Conservation (phyloP, 1,284 basidiomycete genomes). For the Puccinia hordei region DNA sequence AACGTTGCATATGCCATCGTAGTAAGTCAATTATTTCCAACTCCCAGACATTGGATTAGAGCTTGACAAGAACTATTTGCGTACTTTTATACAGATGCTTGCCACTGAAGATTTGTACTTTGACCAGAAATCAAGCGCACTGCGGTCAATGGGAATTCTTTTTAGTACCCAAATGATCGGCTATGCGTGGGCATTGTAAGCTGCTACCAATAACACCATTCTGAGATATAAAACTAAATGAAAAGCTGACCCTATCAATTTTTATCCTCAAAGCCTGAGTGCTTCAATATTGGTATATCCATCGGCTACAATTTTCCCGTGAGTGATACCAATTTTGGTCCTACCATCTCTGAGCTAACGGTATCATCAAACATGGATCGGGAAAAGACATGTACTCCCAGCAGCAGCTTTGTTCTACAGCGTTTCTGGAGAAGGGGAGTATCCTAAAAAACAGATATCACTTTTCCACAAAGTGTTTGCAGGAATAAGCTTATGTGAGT, state of each 20-base stretch:
- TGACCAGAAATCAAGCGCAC: constrained; percentile 7
- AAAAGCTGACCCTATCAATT: background rate
- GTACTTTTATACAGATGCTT: constrained; percentile 1
- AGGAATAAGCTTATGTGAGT: constrained; percentile 38
- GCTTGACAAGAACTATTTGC: background rate
- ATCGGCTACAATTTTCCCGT: constrained; percentile 18
- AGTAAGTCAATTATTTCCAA: background rate
- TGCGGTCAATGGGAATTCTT: constrained; percentile 29
- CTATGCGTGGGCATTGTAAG: constrained; percentile 41
- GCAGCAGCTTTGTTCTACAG: constrained; percentile 27
- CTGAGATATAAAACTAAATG: background rate
- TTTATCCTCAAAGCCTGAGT: background rate
- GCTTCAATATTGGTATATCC: constrained; percentile 6
- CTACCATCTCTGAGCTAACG: background rate
- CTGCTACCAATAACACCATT: background rate
- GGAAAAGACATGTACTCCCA: constrained; percentile 4
- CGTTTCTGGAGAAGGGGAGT: constrained; percentile 8
- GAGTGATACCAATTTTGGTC: background rate
- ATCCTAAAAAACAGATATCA: background rate
- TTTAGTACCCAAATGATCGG: constrained; percentile 39
- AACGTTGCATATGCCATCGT: constrained; percentile 30
- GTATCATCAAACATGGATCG: background rate
- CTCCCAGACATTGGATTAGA: background rate
- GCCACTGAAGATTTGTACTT: constrained; percentile 47
- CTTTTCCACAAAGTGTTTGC: constrained; percentile 45